Conservation (phyloP, 1,284 basidiomycete species). For the Leccinum subfulvum region DNA sequence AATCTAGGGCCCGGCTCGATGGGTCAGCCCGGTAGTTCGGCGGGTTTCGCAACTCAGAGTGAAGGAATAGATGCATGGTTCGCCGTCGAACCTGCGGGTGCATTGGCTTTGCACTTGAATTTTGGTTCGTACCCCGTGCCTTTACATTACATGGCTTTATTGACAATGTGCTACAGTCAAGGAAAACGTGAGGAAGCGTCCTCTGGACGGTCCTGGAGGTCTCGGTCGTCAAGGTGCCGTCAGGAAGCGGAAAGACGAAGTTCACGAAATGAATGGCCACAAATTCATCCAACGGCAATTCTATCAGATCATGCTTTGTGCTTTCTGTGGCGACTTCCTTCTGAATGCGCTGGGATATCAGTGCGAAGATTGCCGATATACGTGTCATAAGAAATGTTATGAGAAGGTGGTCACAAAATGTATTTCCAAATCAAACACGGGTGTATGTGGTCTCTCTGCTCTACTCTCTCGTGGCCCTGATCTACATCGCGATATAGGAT, state of each 20-base stretch:
- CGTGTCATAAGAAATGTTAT: conserved; percentile 98
- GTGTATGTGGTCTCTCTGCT: conserved; percentile 53
- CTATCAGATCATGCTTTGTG: conserved; percentile 98
- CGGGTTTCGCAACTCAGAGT: conserved; percentile 34
- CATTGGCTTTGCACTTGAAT: conserved; percentile 81
- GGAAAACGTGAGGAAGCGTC: conserved; percentile 93
- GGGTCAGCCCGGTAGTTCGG: conserved; percentile 28
- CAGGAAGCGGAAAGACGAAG: conserved; percentile 96
- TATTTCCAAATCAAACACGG: conserved; percentile 94
- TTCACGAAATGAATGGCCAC: conserved; percentile 99
- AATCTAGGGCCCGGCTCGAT: conserved; percentile 40
- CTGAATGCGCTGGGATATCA: conserved; percentile 97
- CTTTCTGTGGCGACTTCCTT: conserved; percentile 96
- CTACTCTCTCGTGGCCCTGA: conserved; percentile 9
- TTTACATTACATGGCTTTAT: conserved; percentile 7
- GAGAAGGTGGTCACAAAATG: conserved; percentile 99
- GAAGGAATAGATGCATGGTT: conserved; percentile 98
- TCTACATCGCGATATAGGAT: conserved; percentile 63
- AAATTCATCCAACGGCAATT: conserved; percentile 97
- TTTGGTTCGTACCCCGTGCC: conserved; percentile 65
- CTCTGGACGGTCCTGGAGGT: conserved; percentile 84
- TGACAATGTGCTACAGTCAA: conserved; percentile 63
- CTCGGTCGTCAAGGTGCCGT: conserved; percentile 98
- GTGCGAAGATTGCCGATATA: conserved; percentile 98
- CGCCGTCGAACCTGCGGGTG: conserved; percentile 96